Conservation (phyloP, 306 rosid species). For the Malus sylvestris region DNA sequence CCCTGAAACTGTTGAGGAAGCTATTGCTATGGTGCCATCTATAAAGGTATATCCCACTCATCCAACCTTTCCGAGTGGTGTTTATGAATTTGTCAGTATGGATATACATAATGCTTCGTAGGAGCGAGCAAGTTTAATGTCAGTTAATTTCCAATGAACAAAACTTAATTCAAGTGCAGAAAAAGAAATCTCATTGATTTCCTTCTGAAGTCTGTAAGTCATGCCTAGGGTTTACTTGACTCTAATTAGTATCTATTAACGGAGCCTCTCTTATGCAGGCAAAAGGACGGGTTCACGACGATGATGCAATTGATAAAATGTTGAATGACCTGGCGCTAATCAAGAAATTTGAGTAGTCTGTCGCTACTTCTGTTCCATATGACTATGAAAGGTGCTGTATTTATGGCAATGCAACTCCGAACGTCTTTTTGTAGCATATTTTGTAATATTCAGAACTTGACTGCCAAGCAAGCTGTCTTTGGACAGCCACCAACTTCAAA, state of each 20-base stretch:
- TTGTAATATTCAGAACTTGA: background rate
- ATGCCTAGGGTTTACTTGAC: background rate
- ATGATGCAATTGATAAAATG: conserved; percentile 94
- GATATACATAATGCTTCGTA: background rate
- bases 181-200: background rate
- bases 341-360: conserved; percentile 69
- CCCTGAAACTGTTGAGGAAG: conserved; percentile 99
- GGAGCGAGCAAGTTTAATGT: background rate
- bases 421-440: background rate
- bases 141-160: too few species aligned
- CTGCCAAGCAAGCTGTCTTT: background rate
- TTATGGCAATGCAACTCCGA: background rate
- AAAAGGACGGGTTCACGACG: conserved; percentile 85
- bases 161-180: background rate
- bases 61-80: background rate
- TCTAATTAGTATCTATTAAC: background rate
- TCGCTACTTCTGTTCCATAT: background rate
- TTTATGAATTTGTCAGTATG: background rate
- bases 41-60: conserved; percentile 51
- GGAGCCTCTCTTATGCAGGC: conserved; percentile 39
- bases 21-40: conserved; percentile 95
- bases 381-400: background rate
- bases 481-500: background rate
- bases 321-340: conserved; percentile 73
- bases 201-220: background rate